Conservation (phyloP, 139 green algal species). For the Chlorella sp. region DNA sequence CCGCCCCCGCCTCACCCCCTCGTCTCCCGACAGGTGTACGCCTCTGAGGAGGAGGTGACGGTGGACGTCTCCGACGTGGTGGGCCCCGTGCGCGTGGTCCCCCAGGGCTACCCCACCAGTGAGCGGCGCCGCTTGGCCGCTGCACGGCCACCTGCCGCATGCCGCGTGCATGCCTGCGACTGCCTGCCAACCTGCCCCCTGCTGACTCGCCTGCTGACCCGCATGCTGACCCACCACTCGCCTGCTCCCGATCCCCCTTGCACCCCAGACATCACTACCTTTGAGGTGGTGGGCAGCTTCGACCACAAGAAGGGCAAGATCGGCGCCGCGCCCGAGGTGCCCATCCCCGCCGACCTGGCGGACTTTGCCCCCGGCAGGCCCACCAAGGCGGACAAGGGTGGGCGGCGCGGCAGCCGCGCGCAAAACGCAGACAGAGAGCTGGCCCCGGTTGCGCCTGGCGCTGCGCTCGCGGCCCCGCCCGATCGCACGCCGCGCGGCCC, state of each 20-base stretch:
- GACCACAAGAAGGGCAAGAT: slow-evolving; percentile 45
- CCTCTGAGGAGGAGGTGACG: slow-evolving; percentile 47
- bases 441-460: too few species aligned
- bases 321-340: slow-evolving; percentile 26
- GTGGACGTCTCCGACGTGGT: slow-evolving; percentile 60
- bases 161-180: background rate
- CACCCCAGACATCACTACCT: slow-evolving; percentile 38
- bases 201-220: background rate
- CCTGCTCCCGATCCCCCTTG: background rate
- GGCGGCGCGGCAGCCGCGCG: background rate
- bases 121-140: background rate
- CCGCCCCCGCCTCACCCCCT: too few species aligned
- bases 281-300: slow-evolving; percentile 54
- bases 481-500: too few species aligned
- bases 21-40: slow-evolving; percentile 70
- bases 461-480: too few species aligned
- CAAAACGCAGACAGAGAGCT: too few species aligned
- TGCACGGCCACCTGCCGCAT: background rate
- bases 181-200: background rate
- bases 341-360: slow-evolving; percentile 10
- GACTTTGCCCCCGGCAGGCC: background rate
- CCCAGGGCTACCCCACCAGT: slow-evolving; percentile 22
- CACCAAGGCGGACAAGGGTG: slow-evolving; percentile 11
- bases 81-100: slow-evolving; percentile 56
- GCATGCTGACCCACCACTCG: background rate